phyloP scores from a whole-genome alignment of 139 green algal species.

The Nannochloris sp. region DNA sequence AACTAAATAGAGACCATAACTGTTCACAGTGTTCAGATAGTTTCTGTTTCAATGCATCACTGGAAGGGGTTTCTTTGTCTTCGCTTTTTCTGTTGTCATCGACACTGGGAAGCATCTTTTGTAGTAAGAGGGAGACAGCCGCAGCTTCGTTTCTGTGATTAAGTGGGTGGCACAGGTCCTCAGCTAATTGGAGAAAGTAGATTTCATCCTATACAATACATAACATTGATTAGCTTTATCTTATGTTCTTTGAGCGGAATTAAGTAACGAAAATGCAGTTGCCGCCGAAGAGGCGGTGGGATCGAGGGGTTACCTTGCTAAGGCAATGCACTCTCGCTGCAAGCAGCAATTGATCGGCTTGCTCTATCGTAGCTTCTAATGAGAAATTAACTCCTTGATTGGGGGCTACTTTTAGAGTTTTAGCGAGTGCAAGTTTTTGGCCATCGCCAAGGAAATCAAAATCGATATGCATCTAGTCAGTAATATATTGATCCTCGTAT shows the following conservation, averaged over 20 bases:
- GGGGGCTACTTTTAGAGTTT: background rate
- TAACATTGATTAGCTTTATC: background rate
- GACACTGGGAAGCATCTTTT: constrained; percentile 1
- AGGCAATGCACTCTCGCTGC: constrained; percentile 18
- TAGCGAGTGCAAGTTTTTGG: background rate
- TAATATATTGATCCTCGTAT: no score
- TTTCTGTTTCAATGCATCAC: constrained; percentile 2
- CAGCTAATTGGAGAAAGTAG: constrained; percentile 20
- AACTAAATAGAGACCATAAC: constrained; percentile 20
- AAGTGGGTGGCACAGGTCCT: constrained; percentile 28
- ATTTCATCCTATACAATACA: constrained; percentile 13
- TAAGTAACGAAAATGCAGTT: background rate
- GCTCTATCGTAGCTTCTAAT: background rate
- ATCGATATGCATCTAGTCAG: background rate
- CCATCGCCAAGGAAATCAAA: background rate
- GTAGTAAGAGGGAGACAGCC: constrained; percentile 46
- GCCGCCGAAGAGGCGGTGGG: constrained; percentile 29
- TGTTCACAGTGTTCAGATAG: constrained; percentile 2
- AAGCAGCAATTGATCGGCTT: background rate
- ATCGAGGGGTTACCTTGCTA: constrained; percentile 18
- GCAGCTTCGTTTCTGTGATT: constrained; percentile 59
- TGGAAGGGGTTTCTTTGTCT: constrained; percentile 6
- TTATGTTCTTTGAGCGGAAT: no score
- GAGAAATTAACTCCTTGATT: background rate
- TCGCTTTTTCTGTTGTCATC: background rate